A percentile compares a stretch with the other conserved stretches of the same genome.
These are phyloP conservation scores for Didymella pomorum DNA, from an alignment of 2,329 filamentous ascomycete species.

Conservation along the genomic window DNA sequence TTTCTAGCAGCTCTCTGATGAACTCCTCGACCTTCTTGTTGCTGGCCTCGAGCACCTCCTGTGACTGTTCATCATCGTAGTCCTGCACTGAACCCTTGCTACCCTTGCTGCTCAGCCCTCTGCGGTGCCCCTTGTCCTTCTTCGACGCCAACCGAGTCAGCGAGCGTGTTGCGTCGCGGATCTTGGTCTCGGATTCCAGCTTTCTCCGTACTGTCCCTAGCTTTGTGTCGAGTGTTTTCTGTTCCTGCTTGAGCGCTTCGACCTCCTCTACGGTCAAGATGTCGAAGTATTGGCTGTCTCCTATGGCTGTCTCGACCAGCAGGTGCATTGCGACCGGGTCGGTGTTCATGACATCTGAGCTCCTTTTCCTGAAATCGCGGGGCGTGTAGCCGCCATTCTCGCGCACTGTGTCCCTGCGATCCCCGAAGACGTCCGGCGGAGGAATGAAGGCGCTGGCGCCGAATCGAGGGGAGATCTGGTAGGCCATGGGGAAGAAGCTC, in stretches of 20 bases:
- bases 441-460: constrained; percentile 49
- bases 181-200: constrained; percentile 88
- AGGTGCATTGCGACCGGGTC: constrained; percentile 84
- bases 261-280: constrained; percentile 91
- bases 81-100: constrained; percentile 33
- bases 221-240: constrained; percentile 73
- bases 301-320: constrained; percentile 89
- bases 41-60: constrained; percentile 76
- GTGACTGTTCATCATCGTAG: constrained; percentile 60
- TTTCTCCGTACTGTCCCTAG: constrained; percentile 84
- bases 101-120: constrained; percentile 59
- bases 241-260: constrained; percentile 89
- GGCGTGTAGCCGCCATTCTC: constrained; percentile 40
- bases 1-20: constrained; percentile 77
- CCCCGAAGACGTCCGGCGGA: constrained; percentile 49
- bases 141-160: constrained; percentile 81
- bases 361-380: constrained; percentile 40
- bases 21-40: constrained; percentile 87
- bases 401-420: constrained; percentile 40
- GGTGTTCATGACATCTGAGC: constrained; percentile 48
- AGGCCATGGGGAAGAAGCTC: constrained; percentile 49
- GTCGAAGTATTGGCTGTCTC: constrained; percentile 85
- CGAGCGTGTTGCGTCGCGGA: constrained; percentile 89
- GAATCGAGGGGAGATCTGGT: constrained; percentile 48
- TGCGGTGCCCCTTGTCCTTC: constrained; percentile 59